phyloP scores from a whole-genome alignment of 306 rosid species.

The Elaeagnus macrophylla region DNA sequence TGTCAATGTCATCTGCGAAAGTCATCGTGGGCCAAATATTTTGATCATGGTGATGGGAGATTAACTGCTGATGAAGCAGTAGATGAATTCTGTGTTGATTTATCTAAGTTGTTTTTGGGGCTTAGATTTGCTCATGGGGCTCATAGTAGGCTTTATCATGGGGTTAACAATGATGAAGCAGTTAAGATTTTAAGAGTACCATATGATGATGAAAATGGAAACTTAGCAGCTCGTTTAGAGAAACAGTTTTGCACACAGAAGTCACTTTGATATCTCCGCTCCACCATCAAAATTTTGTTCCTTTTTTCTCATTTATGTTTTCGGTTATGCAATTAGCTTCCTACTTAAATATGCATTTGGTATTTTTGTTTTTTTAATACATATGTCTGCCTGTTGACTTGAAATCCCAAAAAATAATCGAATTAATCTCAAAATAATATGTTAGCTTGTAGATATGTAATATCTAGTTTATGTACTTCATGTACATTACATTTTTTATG shows the following conservation, averaged over 20 bases:
- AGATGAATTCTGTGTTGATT: slow-evolving; percentile 67
- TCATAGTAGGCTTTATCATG: slow-evolving; percentile 88
- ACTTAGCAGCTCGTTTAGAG: slow-evolving; percentile 56
- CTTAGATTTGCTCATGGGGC: slow-evolving; percentile 91
- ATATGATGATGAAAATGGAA: slow-evolving; percentile 64
- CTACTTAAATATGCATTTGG: no score
- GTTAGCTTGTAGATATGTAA: no score
- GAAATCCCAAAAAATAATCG: no score
- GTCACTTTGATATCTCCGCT: slow-evolving; percentile 74
- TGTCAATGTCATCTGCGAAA: no score
- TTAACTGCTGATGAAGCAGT: slow-evolving; percentile 62
- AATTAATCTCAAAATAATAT: no score
- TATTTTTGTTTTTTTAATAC: no score
- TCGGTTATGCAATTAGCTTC: no score
- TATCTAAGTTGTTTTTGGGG: slow-evolving; percentile 72
- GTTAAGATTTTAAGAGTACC: slow-evolving; percentile 71
- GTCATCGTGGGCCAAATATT: slow-evolving; percentile 51
- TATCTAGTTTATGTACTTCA: no score
- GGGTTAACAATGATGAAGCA: slow-evolving; percentile 59
- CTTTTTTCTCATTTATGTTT: no score
- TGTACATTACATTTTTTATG: no score
- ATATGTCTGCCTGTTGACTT: no score
- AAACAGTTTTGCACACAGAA: slow-evolving; percentile 72
- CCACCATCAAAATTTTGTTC: slow-evolving; percentile 60
- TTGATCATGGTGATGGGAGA: slow-evolving; percentile 66